Evolutionary conservation across 257 asterid genomes (phyloP).

Genomic region (Vinca minor): DNA sequence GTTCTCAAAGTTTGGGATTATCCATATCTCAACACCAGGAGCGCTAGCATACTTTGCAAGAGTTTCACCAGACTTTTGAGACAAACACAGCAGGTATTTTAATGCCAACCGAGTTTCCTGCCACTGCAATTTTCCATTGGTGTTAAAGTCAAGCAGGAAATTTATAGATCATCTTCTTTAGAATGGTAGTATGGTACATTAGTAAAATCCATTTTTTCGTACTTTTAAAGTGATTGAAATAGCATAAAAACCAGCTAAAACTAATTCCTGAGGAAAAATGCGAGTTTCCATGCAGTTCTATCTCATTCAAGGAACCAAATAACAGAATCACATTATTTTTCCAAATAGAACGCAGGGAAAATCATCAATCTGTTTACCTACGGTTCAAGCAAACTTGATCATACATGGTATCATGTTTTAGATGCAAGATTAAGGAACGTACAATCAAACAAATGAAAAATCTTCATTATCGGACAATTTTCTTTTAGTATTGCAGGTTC

Average conservation of each 20-base stretch:
- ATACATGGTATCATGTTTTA: too few species aligned
- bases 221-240: too few species aligned
- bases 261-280: too few species aligned
- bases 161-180: neutral
- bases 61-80: constrained; percentile 47
- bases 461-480: neutral
- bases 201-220: neutral
- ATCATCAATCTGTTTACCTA: neutral
- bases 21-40: constrained; percentile 43
- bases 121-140: constrained; percentile 53
- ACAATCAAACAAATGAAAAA: neutral
- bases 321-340: neutral
- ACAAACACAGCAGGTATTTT: constrained; percentile 62
- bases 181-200: neutral
- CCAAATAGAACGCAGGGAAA: neutral
- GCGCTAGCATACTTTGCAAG: constrained; percentile 41
- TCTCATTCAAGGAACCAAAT: too few species aligned
- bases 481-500: neutral
- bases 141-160: neutral
- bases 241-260: too few species aligned
- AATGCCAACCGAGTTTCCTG: constrained; percentile 58
- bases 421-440: neutral
- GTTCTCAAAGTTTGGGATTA: constrained; percentile 50
- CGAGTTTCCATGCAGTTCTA: too few species aligned
- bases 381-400: too few species aligned